Evolutionary conservation across 495 filamentous ascomycete genomes (phyloP), one percentile per base, ranked within the genome.

Genomic region (Staphylotrichum longicolle): DNA sequence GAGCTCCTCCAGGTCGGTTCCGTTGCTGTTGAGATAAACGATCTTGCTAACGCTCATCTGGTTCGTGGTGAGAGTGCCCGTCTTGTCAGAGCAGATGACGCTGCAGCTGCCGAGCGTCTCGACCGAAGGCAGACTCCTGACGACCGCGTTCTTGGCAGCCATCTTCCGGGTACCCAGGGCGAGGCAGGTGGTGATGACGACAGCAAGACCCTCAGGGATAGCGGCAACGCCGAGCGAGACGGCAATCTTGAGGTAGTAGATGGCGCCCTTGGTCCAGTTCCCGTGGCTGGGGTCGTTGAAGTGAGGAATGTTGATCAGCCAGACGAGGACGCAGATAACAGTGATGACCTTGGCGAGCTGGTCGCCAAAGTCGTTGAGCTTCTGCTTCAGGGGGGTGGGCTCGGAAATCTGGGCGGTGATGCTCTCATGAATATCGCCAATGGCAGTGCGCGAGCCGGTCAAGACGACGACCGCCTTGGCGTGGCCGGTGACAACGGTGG

Each of bases 21-120:
- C 92, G 54, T 83, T 77, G 61, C 86, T 81, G 65, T 81, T 86
- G 67, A 99, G 78, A 70, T 90, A 90, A 35, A 96, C 89, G 45
- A 97, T 80, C 76, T 93, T 96, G 72, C 86, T 93, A 56, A 96
- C 95, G 69, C 94, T 97, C 95, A 99, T 99, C 76, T 99, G 92
- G 77, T 98, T 99, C 41, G 95, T 99, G 33, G 95, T 99, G 71
- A 99, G 77, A 30, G 95, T 99, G 63, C 95, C 95, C 2, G 95
- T 99, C 81, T 99, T 99, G 78, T 99, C 95, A n/a, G 95, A 99
- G 78, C 95, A 99, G 71, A 99, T 96, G 57, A 99, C 92, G 70
- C 94, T 98, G 81, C 95, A 99, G 82, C 95, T 98, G 68, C 95
- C 95, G 44, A 99, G 79, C 10, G 95, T 99, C 76, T 99, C 95